phyloP scores from a whole-genome alignment of 345 rosid species.

The Aquilaria sinensis region DNA sequence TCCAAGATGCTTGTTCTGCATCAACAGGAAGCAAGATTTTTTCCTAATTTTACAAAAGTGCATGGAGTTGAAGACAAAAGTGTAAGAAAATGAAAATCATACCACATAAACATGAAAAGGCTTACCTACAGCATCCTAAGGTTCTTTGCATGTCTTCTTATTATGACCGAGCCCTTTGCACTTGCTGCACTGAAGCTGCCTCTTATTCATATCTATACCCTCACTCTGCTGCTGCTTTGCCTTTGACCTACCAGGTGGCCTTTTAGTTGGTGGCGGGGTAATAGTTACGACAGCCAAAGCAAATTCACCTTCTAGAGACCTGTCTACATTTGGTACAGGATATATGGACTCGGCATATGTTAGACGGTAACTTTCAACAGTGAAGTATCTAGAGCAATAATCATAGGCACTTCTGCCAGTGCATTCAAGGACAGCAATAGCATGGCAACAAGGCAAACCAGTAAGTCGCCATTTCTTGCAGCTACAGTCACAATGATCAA shows the following conservation, averaged over 20 bases:
- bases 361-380: slow-evolving; percentile 42
- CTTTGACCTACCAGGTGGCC: slow-evolving; percentile 84
- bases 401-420: slow-evolving; percentile 62
- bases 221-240: slow-evolving; percentile 61
- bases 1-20: too few relatives aligned
- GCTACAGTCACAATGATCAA: slow-evolving; percentile 67
- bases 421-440: slow-evolving; percentile 57
- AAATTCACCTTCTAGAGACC: slow-evolving; percentile 36
- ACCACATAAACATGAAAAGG: slow-evolving; percentile 10
- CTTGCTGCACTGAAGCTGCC: slow-evolving; percentile 93
- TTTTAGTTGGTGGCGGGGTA: slow-evolving; percentile 84
- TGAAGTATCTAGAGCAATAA: slow-evolving; percentile 68
- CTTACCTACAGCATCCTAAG: slow-evolving; percentile 24
- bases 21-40: too few relatives aligned
- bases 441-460: slow-evolving; percentile 85
- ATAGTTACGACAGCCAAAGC: slow-evolving; percentile 38
- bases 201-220: slow-evolving; percentile 53
- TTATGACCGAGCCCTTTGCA: slow-evolving; percentile 98
- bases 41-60: background rate
- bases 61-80: background rate
- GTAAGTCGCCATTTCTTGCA: slow-evolving; percentile 74
- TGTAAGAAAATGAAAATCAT: slow-evolving; percentile 8
- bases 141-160: slow-evolving; percentile 80
- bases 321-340: slow-evolving; percentile 76
- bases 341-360: slow-evolving; percentile 66